Base-by-base conservation (phyloP, 495 filamentous ascomycete species). In the Endocarpon pusillum region DNA sequence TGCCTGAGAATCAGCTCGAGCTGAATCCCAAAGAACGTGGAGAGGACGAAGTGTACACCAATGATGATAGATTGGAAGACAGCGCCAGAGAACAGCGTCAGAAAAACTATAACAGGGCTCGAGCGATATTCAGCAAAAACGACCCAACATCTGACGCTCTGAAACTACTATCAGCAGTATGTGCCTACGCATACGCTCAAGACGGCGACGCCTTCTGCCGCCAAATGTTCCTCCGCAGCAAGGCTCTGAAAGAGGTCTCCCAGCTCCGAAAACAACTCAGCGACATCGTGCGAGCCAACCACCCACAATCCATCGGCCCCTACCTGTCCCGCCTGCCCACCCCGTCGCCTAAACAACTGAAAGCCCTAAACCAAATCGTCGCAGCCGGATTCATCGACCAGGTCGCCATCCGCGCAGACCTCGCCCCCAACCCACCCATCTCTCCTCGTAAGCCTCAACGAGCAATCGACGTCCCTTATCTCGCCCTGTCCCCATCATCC, bases 331-430 rank as follows among this genome's bases (percentile, higher is more conserved):
- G 70, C 25, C 64, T 94, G 0, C 69, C 79, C 4, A 67, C 72
- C 2, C 86, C 86, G 2, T 67, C 71, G 0, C 42, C 69, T 0
- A 74, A 76, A 29, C 78, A 91, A 42, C 51, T 87, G 20, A 77
- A 80, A 41, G 73, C 81, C 1, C 64, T 99, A 6, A 85, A 86
- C 46, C 83, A 94, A 49, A 86, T 96, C 47, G 69, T 82, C 32
- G 81, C 86, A 0, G 79, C 85, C 0, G 91, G 85, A 2, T 99
- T 94, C 60, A 75, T 99, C 42, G 91, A 96, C 58, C 78, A 94
- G 38, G 67, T 99, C 32, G 91, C 91, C 33, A 87, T 96, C 47
- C 82, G 89, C 39, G 83, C 84, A 2, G 86, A 96, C 50, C 62
- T 87, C 7, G 62, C 79, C 0, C 80, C 83, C 3, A 63, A 63